A percentile compares a stretch with the other conserved stretches of the same genome.
phyloP scores from a whole-genome alignment of 441 rosid species.

The Metrosideros polymorpha region DNA sequence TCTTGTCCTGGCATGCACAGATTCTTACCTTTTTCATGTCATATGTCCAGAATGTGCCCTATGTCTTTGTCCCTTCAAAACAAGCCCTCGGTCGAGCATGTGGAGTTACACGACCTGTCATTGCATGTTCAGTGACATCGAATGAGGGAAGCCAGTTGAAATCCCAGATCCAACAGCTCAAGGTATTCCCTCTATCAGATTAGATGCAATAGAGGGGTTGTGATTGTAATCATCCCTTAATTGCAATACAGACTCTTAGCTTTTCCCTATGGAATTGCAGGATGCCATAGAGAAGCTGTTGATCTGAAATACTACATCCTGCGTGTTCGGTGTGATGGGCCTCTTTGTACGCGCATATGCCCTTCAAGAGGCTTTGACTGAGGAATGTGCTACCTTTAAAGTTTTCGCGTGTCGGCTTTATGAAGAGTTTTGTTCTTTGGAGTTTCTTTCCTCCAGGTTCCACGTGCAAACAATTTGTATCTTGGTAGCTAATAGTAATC shows the following conservation, averaged over 20 bases:
- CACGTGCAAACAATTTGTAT: neutral
- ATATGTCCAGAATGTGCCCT: neutral
- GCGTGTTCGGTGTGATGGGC: neutral
- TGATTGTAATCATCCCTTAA: neutral
- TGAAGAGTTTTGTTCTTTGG: neutral
- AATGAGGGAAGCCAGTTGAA: slow-evolving; percentile 6
- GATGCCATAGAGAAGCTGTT: slow-evolving; percentile 2
- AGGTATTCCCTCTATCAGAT: neutral
- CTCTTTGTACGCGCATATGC: neutral
- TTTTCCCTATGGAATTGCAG: neutral
- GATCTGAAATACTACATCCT: neutral
- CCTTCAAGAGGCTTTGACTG: neutral
- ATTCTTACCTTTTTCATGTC: neutral
- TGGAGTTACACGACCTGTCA: slow-evolving; percentile 2
- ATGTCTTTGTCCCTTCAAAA: neutral
- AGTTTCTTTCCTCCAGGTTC: neutral
- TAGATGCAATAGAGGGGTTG: neutral
- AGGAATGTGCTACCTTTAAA: neutral
- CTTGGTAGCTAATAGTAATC: neutral
- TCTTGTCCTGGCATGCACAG: neutral
- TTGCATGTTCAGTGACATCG: slow-evolving; percentile 1
- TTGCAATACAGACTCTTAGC: neutral
- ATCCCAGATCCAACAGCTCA: slow-evolving; percentile 3
- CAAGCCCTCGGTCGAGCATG: slow-evolving; percentile 3
- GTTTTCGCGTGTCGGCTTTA: neutral